Base-by-base conservation (phyloP, 2,329 filamentous ascomycete genomes). In the Huntiella omanensis region DNA sequence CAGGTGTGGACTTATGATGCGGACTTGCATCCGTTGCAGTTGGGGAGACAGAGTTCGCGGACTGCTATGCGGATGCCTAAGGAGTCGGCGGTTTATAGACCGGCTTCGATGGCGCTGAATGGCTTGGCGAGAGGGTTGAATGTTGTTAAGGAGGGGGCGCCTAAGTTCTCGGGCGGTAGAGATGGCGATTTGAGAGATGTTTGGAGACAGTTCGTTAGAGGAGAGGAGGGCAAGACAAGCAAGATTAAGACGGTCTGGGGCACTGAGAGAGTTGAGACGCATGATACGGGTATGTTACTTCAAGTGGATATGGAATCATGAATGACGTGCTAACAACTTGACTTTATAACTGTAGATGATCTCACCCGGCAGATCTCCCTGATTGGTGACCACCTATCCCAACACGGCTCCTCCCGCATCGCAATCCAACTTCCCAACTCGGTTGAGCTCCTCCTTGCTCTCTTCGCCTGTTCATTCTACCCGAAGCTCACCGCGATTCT, bases 391-490 rank as follows among this genome's bases (percentile, higher is more conserved):
- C 75, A 87, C 55, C 71, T 84, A 53, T 67, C 83, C 48, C 73
- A 82, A 54, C 73, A 81, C 52, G 75, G 77, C 47, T 76, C 75
- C 34, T 80, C 77, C 58, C 80, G 77, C 43, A 83, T 96, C 32
- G 91, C 86, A 51, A 73, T 96, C 52, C 94, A 92, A 60, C 70
- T 96, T 48, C 85, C 87, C 38, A 95, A 98, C 67, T 94, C 86
- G 40, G 70, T 93, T 55, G 91, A 98, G 62, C 76, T 93, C 51
- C 66, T 98, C 43, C 72, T 75, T 33, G 71, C 81, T 5, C 66
- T 96, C 15, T 93, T 98, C 56, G 85, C 87, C 48, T 87, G 83
- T 59, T 77, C 83, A 52, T 96, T 95, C 64, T 88, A 93, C 61
- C 57, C 62, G 12, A 82, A 81, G 56, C 70, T 93, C 55, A 85